Conservation (phyloP, 108 stramenopile species). For the Cylindrotheca closterium region DNA sequence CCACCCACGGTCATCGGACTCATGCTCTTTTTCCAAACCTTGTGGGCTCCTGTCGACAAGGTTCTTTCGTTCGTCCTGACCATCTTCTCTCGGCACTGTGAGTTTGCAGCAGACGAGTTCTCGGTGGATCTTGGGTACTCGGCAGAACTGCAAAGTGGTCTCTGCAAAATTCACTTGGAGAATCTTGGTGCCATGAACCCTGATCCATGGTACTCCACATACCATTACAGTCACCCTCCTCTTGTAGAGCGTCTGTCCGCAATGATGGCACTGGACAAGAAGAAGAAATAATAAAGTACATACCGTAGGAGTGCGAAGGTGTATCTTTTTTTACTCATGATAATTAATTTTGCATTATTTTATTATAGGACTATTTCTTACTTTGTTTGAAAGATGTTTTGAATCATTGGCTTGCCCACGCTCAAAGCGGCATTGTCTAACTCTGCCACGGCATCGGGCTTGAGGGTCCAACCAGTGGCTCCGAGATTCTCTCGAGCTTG, state of each 20-base stretch:
- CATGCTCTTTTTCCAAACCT: conserved; percentile 86
- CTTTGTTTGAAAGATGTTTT: conserved; percentile 85
- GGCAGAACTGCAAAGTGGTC: conserved; percentile 79
- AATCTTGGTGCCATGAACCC: conserved; percentile 93
- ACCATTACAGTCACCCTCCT: conserved; percentile 97
- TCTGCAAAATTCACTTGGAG: conserved; percentile 96
- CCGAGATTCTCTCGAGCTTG: conserved; percentile 75
- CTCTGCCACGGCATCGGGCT: conserved; percentile 54
- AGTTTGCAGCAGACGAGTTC: conserved; percentile 95
- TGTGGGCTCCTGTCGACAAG: conserved; percentile 98
- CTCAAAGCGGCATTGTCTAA: conserved; percentile 67
- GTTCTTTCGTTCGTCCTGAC: conserved; percentile 90
- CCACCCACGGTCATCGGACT: conserved; percentile 90
- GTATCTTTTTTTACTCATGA: no score
- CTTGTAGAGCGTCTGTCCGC: conserved; percentile 93
- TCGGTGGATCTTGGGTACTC: conserved; percentile 87
- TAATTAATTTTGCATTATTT: no score
- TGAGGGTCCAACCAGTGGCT: conserved; percentile 65
- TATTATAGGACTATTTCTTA: no score
- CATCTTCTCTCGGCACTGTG: conserved; percentile 79
- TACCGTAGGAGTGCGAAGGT: no score
- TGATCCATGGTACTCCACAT: conserved; percentile 88
- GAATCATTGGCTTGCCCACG: conserved; percentile 82
- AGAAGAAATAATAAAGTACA: conserved; percentile 41
- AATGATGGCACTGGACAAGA: conserved; percentile 85